Evolutionary conservation across 306 rosid genomes (phyloP).

Genomic region (Quercus dentata): DNA sequence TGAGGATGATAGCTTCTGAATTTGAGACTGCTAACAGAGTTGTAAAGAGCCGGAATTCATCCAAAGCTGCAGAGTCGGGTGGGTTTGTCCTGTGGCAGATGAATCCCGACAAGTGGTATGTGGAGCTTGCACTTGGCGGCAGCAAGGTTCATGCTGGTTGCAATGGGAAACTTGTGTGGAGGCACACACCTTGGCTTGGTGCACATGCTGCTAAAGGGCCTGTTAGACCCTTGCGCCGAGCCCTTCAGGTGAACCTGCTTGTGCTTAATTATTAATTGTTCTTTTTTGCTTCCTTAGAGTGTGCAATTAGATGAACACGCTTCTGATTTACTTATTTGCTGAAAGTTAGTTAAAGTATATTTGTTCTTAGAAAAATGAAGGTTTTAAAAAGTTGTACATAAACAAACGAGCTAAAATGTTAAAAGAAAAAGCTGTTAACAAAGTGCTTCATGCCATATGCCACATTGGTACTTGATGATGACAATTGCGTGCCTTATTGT

Average conservation of each 20-base stretch:
- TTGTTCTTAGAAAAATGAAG: too few relatives aligned
- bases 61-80: slow-evolving; percentile 85
- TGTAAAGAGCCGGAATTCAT: slow-evolving; percentile 60
- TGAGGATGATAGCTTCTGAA: slow-evolving; percentile 92
- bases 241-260: slow-evolving; percentile 71
- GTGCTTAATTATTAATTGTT: neutral
- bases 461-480: neutral
- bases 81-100: slow-evolving; percentile 99
- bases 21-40: slow-evolving; percentile 91
- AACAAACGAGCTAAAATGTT: too few relatives aligned
- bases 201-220: slow-evolving; percentile 99
- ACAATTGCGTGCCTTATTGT: slow-evolving; percentile 5
- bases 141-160: slow-evolving; percentile 99
- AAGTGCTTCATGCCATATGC: neutral
- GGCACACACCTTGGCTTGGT: slow-evolving; percentile 99
- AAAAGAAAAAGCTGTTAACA: too few relatives aligned
- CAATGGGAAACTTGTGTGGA: slow-evolving; percentile 94
- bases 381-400: too few relatives aligned
- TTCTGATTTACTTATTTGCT: too few relatives aligned
- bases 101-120: slow-evolving; percentile 99
- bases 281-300: neutral
- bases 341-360: too few relatives aligned
- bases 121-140: slow-evolving; percentile 96
- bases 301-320: neutral
- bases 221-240: slow-evolving; percentile 90